A percentile compares a stretch with the other conserved stretches of the same genome.
Conservation (phyloP, 169 alveolate species). For the Amoebophrya sp. region DNA sequence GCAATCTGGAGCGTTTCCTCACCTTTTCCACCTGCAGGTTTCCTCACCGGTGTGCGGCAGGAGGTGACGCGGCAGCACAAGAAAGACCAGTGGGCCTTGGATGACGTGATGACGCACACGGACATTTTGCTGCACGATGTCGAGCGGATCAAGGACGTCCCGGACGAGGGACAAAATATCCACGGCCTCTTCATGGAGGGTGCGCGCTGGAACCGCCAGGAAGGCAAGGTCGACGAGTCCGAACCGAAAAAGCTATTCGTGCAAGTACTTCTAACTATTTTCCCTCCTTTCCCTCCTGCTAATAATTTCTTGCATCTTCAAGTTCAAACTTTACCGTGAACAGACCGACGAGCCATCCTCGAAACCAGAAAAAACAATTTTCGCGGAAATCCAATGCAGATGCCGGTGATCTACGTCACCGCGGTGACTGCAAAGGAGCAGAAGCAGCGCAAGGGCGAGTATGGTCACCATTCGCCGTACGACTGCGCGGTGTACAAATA, state of each 20-base stretch:
- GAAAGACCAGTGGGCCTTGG: slow-evolving; percentile 80
- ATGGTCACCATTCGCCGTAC: slow-evolving; percentile 62
- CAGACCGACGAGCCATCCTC: too few species aligned
- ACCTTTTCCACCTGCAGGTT: slow-evolving; percentile 64
- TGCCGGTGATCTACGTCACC: slow-evolving; percentile 67
- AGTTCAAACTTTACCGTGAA: too few species aligned
- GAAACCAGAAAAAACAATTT: neutral
- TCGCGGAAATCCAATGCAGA: neutral
- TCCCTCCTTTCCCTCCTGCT: too few species aligned
- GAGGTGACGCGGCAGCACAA: slow-evolving; percentile 77
- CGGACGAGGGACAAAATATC: slow-evolving; percentile 73
- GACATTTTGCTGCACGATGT: slow-evolving; percentile 55
- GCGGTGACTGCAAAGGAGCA: slow-evolving; percentile 70
- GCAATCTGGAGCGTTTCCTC: neutral
- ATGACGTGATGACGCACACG: slow-evolving; percentile 79
- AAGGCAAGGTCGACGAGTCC: slow-evolving; percentile 75
- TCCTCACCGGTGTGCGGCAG: slow-evolving; percentile 88
- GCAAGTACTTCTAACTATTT: neutral
- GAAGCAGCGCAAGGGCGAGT: slow-evolving; percentile 53
- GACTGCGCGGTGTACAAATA: slow-evolving; percentile 85
- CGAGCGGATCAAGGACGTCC: slow-evolving; percentile 42
- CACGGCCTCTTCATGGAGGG: slow-evolving; percentile 90
- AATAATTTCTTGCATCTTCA: too few species aligned
- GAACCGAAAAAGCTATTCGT: slow-evolving; percentile 41
- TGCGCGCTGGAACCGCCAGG: slow-evolving; percentile 81